phyloP scores from a whole-genome alignment of 2,329 filamentous ascomycete genomes.

The Incumbomyces delicatus region DNA sequence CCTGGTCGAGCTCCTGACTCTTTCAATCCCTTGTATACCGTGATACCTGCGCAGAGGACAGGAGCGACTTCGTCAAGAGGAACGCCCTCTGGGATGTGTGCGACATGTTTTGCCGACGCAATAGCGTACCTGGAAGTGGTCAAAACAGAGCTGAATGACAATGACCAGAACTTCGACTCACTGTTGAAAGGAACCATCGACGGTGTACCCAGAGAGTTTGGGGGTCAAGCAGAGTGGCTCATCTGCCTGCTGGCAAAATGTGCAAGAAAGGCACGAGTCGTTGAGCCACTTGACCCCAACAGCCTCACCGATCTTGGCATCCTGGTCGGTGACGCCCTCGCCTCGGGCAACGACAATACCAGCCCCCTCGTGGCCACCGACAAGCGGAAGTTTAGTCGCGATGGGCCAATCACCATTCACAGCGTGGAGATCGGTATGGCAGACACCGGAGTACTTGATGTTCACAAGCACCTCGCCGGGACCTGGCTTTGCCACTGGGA shows the following conservation, averaged over 20 bases:
- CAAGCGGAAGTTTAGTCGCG: constrained; percentile 68
- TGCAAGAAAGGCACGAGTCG: constrained; percentile 71
- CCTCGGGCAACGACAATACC: constrained; percentile 75
- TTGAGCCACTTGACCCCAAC: constrained; percentile 92
- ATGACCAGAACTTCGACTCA: constrained; percentile 27
- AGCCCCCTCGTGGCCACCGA: constrained; percentile 64
- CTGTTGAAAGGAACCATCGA: constrained; percentile 86
- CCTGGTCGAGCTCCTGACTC: constrained; percentile 66
- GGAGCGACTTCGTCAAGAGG: constrained; percentile 69
- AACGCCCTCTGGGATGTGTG: constrained; percentile 67
- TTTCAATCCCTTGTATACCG: constrained; percentile 86
- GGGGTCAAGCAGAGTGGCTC: constrained; percentile 74
- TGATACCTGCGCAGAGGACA: constrained; percentile 75
- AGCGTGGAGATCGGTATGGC: constrained; percentile 76
- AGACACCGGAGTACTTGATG: constrained; percentile 82
- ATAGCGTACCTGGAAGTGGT: constrained; percentile 46
- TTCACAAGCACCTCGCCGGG: constrained; percentile 88
- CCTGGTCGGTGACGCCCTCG: constrained; percentile 63
- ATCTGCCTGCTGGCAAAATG: constrained; percentile 70
- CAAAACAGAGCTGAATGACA: too few species aligned
- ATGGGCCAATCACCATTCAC: constrained; percentile 87
- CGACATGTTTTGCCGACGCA: constrained; percentile 76
- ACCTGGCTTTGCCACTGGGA: constrained; percentile 69
- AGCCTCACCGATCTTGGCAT: constrained; percentile 61
- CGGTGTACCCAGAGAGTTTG: constrained; percentile 77